These are phyloP conservation scores for Cryptococcus deneoformans DNA, from an alignment of 1,284 basidiomycete genomes.

Conservation along the genomic window DNA sequence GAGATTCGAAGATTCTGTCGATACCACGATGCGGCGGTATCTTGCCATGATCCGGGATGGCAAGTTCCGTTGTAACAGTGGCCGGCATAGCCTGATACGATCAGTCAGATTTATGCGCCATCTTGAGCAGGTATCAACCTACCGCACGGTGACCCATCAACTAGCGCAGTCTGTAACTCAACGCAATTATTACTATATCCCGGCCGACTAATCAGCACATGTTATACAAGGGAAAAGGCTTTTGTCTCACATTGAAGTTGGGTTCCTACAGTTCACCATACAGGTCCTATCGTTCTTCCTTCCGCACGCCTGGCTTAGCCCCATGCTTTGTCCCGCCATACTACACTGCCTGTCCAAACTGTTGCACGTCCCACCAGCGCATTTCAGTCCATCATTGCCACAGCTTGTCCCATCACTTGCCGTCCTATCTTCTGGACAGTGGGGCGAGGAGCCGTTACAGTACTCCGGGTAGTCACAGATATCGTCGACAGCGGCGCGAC, in stretches of 20 bases:
- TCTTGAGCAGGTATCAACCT: no score
- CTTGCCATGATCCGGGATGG: constrained; percentile 61
- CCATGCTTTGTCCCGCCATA: constrained; percentile 65
- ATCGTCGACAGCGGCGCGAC: constrained; percentile 65
- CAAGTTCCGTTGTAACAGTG: constrained; percentile 66
- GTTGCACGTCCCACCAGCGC: constrained; percentile 80
- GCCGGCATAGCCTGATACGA: constrained; percentile 57
- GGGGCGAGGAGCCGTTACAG: constrained; percentile 70
- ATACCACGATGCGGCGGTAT: constrained; percentile 67
- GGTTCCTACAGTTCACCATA: constrained; percentile 77
- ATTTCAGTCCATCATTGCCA: constrained; percentile 63
- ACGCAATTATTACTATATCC: constrained; percentile 61
- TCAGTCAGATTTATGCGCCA: no score
- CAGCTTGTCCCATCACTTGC: constrained; percentile 68
- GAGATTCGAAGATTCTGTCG: constrained; percentile 71
- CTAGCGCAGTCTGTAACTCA: constrained; percentile 68
- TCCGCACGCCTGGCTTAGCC: constrained; percentile 65
- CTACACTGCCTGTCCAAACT: constrained; percentile 75
- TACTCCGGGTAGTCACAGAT: constrained; percentile 72
- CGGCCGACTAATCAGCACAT: not conserved
- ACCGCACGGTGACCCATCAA: constrained; percentile 84
- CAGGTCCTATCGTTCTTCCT: constrained; percentile 64
- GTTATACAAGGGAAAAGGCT: not conserved
- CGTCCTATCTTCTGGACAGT: constrained; percentile 69
- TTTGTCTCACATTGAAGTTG: constrained; percentile 47